Evolutionary conservation across 106 monocot species (phyloP), one percentile per base, ranked within the genome.

Genomic region (Xerophyta viscosa): DNA sequence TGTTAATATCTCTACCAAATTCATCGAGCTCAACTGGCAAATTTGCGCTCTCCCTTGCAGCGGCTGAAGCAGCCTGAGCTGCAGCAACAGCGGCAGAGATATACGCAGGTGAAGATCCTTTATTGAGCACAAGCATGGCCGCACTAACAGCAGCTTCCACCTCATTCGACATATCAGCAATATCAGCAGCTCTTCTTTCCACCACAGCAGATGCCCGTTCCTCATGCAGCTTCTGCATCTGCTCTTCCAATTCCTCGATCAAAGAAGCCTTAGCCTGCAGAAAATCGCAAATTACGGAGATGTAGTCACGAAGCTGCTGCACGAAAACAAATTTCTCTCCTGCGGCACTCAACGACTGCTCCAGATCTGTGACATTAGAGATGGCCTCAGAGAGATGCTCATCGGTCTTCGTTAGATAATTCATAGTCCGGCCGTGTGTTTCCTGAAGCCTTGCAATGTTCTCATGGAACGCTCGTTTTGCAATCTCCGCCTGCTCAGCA

Each of bases 181-280:
- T 61, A 58, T 85, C 81, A 46, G 70, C 73, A 31, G 54, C 64
- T 56, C 89, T 69, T 60, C 94, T 66, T 57, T 85, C 88, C 36
- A 33, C 47, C 26, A 79, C 39, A 37, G 69, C 77, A 21, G 50
- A 52, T 27, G 88, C 78, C 27, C 85, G 63, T 42, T 71, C 69
- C 46, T 82, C 78, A 41, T 96, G 84, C 37, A 89, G 66, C 71
- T 82, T 82, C 70, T 85, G 84, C 88, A 96, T 84, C 61, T 85
- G 84, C 33, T 96, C 96, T 53, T 89, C 96, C 37, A 89, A 58
- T 41, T 85, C 96, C 63, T 96, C 96, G 41, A 96, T 81, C 20
- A 66, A 77, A 13, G 73, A 75, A 2, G 88, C 81, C 69, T 96
- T 96, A 48, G 88, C 88, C 41, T 84, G 81, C 56, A 96, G 71